Evolutionary conservation across 352 stramenopile genomes (phyloP), one percentile per base, ranked within the genome.

Genomic region (Globisporangium megalacanthum): DNA sequence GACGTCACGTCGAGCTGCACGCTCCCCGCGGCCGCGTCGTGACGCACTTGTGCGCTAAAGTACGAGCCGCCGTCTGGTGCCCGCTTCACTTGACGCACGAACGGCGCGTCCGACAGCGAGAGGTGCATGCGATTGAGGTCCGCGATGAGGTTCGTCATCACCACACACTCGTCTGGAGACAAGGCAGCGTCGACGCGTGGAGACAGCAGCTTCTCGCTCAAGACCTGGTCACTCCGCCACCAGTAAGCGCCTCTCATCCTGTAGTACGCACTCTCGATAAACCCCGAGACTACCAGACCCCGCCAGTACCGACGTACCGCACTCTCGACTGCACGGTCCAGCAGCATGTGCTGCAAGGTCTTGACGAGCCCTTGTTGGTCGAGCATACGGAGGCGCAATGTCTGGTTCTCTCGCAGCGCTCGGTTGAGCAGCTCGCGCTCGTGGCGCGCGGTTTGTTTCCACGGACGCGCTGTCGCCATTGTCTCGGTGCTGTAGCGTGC

Each of bases 391-490:
- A 56, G 48, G 25, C 64, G 55, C 2, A 83, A 69, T 57, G 66
- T 65, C 29, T 64, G 57, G 52, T 83, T 79, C 60, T 79, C 66
- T 1, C 56, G 61, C 58, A 73, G 19, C 1, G 60, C 60, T 11
- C 61, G 56, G 19, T 73, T 61, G 6, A 66, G 56, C 37, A 66
- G 62, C n/a, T 73, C 63, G 7, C 72, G 56, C 52, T 83, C 68
- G 0, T 65, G 53, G n/a, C 62, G 49, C 3, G 70, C 73, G 3
- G 77, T 49, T 1, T 61, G 52, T 8, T 60, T 57, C 73, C 73
- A 83, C 22, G 69, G 31, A n/a, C 10, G 31, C 47, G 8, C 13
- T 22, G 15, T 55, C 49, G 3, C 65, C 17, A 14, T 17, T 19
- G 3, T 25, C 42, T 48, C 42, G 17, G n/a, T 2, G 42, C 42